Base-by-base conservation (phyloP, 164 flowering plant genomes). In the Liquidambar formosana region DNA sequence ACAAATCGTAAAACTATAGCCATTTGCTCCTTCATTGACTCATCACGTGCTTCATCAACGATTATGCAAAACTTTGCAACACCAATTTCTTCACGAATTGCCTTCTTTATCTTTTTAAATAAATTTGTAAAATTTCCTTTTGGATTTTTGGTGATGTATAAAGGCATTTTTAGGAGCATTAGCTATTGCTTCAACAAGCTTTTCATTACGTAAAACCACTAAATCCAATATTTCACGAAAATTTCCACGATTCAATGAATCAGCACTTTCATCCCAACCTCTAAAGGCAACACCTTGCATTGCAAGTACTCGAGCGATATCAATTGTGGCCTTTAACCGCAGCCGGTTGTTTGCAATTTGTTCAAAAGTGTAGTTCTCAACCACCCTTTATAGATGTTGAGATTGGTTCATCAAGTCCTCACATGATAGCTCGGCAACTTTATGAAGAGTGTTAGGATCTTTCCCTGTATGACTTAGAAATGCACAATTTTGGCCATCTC, bases 21-120 rank as follows among this genome's bases (percentile, higher is more conserved):
- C 44, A 33, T 38, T 44, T 62, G 48, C 25, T 62, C 48, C 4
- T 10, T 38, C 10, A 33, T 44, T 0, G 22, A 70, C 38, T 22
- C 53, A 74, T 71, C 75, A n/a, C n/a, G 25, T 19, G 70, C 56
- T 56, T 78, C 76, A 72, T 72, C 72, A 15, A 78, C 64, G 19
- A 75, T 64, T 8, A 70, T 51, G 44, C 66, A 75, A 58, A 72
- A 78, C 14, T 78, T 75, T 28, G 63, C 51, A 62, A 61, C 57
- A 0, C 57, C 63, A 54, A 78, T 66, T 63, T 74, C 61, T n/a
- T 75, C 59, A 5, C 64, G 52, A 66, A 69, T 69, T 0, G 3
- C 23, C 0, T 61, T 66, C 41, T 46, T 18, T 6, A 78, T 16
- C 69, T 61, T 8, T 16, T 22, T n/a, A 57, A 1, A 10, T 64